These are phyloP conservation scores for Xylariales sp. DNA, from an alignment of 2,329 filamentous ascomycete genomes.

Conservation along the genomic window DNA sequence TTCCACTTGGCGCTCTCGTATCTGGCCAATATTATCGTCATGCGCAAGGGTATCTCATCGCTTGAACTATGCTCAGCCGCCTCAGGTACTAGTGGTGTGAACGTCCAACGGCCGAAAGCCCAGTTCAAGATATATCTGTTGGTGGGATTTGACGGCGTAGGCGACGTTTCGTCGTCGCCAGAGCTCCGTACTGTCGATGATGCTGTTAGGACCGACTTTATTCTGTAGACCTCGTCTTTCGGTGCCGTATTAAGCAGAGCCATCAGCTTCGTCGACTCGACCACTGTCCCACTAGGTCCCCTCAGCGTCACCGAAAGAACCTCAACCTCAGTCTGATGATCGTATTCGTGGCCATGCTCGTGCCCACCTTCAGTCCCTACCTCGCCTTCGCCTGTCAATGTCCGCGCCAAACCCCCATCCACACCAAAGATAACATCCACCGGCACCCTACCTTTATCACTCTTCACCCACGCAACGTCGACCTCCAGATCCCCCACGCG, in stretches of 20 bases:
- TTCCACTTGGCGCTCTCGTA: constrained; percentile 13
- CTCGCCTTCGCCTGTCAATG: constrained; percentile 38
- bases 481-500: constrained; percentile 76
- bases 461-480: constrained; percentile 80
- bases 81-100: constrained; percentile 55
- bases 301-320: constrained; percentile 77
- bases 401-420: constrained; percentile 70
- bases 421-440: constrained; percentile 81
- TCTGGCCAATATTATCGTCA: constrained; percentile 55
- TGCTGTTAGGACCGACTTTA: constrained; percentile 66
- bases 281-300: constrained; percentile 31
- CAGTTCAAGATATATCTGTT: constrained; percentile 87
- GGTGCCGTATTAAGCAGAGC: constrained; percentile 67
- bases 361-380: constrained; percentile 33
- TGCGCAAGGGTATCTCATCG: constrained; percentile 53
- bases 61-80: constrained; percentile 49
- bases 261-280: constrained; percentile 59
- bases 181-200: constrained; percentile 43
- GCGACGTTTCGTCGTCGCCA: constrained; percentile 38
- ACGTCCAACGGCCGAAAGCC: constrained; percentile 96
- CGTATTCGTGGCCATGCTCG: constrained; percentile 40
- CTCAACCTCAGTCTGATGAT: constrained; percentile 83
- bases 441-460: constrained; percentile 71
- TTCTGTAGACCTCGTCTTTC: constrained; percentile 93
- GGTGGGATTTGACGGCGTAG: constrained; percentile 22